Conservation (phyloP, 306 rosid species). For the Phaseolus lunatus region DNA sequence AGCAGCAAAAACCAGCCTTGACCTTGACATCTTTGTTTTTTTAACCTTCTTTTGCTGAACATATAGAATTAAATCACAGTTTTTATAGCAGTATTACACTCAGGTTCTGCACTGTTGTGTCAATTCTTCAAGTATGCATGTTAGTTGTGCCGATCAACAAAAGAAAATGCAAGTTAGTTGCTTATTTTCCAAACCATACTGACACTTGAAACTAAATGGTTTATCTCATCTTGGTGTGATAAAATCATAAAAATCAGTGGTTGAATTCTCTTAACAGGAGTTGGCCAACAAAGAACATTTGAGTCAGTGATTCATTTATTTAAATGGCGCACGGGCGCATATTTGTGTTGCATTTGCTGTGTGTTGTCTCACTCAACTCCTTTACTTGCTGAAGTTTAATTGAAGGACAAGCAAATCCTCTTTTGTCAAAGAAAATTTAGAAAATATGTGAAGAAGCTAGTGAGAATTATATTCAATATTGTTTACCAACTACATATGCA, state of each 20-base stretch:
- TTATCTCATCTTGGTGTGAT: background rate
- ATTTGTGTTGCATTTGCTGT: background rate
- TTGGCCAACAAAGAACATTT: conserved; percentile 61
- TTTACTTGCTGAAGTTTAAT: background rate
- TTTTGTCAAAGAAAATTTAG: background rate
- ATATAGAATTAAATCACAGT: background rate
- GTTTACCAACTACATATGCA: conserved; percentile 41
- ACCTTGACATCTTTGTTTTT: conserved; percentile 37
- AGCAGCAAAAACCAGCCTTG: conserved; percentile 37
- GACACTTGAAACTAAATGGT: conserved; percentile 21
- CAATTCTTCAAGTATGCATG: conserved; percentile 51
- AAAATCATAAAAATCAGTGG: conserved; percentile 37
- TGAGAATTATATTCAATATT: conserved; percentile 37
- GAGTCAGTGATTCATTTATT: conserved; percentile 44
- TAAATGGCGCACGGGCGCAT: background rate
- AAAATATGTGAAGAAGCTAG: conserved; percentile 2
- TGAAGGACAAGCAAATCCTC: conserved; percentile 32
- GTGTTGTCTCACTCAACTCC: background rate
- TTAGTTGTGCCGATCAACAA: no score
- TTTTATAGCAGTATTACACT: conserved; percentile 47
- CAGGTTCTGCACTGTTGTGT: conserved; percentile 20
- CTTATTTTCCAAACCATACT: conserved; percentile 47
- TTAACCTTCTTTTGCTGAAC: conserved; percentile 18
- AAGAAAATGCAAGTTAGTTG: conserved; percentile 61
- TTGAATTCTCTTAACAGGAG: conserved; percentile 44